These are phyloP conservation scores for Micractinium sp. DNA, from an alignment of 139 green algal genomes.

Conservation along the genomic window DNA sequence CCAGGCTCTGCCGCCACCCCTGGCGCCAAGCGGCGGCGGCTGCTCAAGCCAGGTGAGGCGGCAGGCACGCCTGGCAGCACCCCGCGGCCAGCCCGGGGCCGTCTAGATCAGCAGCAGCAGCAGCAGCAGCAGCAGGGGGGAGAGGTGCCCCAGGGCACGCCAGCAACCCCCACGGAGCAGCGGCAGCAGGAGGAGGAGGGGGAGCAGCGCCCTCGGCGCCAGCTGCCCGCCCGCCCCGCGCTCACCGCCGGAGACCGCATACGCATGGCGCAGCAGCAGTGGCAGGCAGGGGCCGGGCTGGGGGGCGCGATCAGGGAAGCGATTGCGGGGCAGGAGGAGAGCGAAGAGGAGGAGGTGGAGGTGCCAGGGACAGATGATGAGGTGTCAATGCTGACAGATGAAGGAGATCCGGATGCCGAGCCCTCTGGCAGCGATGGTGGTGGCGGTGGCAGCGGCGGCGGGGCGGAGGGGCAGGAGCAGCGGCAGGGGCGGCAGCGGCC, in stretches of 20 bases:
- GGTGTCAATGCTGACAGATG: constrained; percentile 13
- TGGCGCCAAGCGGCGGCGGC: background rate
- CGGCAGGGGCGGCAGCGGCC: background rate
- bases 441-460: background rate
- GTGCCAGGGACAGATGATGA: background rate
- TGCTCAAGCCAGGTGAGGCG: background rate
- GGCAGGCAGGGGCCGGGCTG: background rate
- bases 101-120: background rate
- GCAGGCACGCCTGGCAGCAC: background rate
- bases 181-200: background rate
- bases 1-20: background rate
- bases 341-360: background rate
- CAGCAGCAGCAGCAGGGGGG: background rate
- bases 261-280: constrained; percentile 19
- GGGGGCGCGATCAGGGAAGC: background rate
- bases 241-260: constrained; percentile 28
- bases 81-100: background rate
- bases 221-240: background rate
- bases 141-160: background rate
- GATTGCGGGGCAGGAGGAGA: background rate
- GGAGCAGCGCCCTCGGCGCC: background rate
- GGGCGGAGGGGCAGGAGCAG: background rate
- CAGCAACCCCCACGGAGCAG: too few relatives aligned
- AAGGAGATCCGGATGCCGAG: constrained; percentile 11
- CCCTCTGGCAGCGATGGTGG: background rate